These are phyloP conservation scores for Abelmoschus esculentus DNA, from an alignment of 345 rosid genomes.

Conservation along the genomic window DNA sequence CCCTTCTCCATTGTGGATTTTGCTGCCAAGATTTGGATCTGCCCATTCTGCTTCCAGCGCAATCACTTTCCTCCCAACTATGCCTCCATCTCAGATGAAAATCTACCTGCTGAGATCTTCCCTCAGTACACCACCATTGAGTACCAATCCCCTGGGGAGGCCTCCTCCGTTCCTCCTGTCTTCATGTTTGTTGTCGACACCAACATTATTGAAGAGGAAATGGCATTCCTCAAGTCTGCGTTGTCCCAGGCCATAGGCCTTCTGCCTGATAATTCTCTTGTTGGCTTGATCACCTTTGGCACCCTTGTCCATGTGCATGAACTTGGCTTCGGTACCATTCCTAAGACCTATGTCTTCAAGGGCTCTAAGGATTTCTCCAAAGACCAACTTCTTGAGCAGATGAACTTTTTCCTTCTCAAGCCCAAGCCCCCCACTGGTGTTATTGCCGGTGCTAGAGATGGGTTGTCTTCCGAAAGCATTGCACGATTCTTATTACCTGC, in stretches of 20 bases:
- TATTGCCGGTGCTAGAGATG: slow-evolving; percentile 79
- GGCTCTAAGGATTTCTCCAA: slow-evolving; percentile 75
- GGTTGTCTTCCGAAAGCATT: slow-evolving; percentile 72
- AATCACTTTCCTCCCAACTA: slow-evolving; percentile 74
- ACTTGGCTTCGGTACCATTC: slow-evolving; percentile 61
- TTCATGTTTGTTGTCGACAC: slow-evolving; percentile 77
- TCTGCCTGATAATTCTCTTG: slow-evolving; percentile 59
- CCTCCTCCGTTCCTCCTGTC: slow-evolving; percentile 46
- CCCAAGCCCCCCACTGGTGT: slow-evolving; percentile 75
- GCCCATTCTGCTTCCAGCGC: slow-evolving; percentile 88
- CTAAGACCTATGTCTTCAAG: slow-evolving; percentile 66
- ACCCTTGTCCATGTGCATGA: slow-evolving; percentile 74
- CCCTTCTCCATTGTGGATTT: slow-evolving; percentile 38
- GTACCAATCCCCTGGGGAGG: slow-evolving; percentile 48
- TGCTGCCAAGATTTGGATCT: slow-evolving; percentile 80
- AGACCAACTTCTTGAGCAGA: slow-evolving; percentile 78
- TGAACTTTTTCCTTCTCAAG: slow-evolving; percentile 67
- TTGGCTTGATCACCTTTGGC: slow-evolving; percentile 82
- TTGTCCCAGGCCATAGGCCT: slow-evolving; percentile 75
- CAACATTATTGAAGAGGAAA: slow-evolving; percentile 77
- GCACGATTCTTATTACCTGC: slow-evolving; percentile 83
- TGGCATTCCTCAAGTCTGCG: slow-evolving; percentile 68
- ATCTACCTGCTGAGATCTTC: slow-evolving; percentile 88
- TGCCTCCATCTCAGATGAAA: slow-evolving; percentile 62
- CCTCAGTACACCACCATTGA: slow-evolving; percentile 80